phyloP scores from a whole-genome alignment of 257 asterid genomes.

The Craterostigma plantagineum region DNA sequence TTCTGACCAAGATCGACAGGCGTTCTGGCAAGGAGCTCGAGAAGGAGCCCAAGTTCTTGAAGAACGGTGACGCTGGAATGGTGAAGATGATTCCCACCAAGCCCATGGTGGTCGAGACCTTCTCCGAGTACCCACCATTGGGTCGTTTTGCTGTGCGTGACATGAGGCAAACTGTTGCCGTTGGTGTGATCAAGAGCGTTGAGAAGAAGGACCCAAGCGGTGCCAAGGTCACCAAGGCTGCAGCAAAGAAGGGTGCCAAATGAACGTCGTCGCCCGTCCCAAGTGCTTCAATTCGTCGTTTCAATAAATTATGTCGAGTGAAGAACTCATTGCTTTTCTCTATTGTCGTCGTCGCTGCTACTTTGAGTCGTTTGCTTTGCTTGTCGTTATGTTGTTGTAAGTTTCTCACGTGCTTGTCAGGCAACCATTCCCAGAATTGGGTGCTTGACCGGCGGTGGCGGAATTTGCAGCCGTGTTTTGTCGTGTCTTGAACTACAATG shows the following conservation, averaged over 20 bases:
- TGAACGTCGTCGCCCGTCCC: constrained; percentile 6
- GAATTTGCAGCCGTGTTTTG: not conserved
- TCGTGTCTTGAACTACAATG: too few relatives aligned
- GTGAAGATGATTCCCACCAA: constrained; percentile 40
- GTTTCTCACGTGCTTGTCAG: constrained; percentile 5
- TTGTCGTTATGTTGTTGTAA: not conserved
- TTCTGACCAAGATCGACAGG: constrained; percentile 35
- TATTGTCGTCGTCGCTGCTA: too few relatives aligned
- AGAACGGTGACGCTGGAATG: constrained; percentile 42
- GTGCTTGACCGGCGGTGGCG: constrained; percentile 22
- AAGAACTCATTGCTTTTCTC: not conserved
- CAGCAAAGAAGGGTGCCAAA: constrained; percentile 29
- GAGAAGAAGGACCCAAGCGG: constrained; percentile 43
- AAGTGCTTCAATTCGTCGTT: not conserved
- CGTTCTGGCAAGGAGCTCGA: constrained; percentile 40
- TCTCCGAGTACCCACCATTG: constrained; percentile 26
- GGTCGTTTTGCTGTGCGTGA: constrained; percentile 43
- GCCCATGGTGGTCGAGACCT: constrained; percentile 40
- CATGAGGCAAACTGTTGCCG: constrained; percentile 41
- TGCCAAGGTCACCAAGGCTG: constrained; percentile 45
- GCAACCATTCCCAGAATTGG: constrained; percentile 13
- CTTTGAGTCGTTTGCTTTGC: not conserved
- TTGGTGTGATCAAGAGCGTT: constrained; percentile 26
- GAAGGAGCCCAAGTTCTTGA: constrained; percentile 58
- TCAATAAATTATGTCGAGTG: too few relatives aligned